phyloP scores from a whole-genome alignment of 2,329 filamentous ascomycete species.

The Penicillium polonicum region DNA sequence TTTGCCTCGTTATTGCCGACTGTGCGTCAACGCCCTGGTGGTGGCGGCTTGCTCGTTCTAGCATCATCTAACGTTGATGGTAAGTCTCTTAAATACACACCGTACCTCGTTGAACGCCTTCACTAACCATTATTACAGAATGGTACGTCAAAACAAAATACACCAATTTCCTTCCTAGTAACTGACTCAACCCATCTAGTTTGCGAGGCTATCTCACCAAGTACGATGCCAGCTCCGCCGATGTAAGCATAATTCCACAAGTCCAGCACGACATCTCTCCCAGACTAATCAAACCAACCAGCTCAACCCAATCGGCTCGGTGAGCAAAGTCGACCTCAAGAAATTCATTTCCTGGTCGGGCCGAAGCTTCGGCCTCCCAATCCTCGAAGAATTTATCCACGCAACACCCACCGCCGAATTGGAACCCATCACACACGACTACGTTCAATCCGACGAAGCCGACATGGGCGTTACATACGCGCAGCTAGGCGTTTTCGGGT shows the following conservation, averaged over 20 bases:
- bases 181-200: slow-evolving; percentile 18
- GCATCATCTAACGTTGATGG: slow-evolving; percentile 65
- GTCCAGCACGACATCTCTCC: not conserved
- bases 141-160: slow-evolving; percentile 18
- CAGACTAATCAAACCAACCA: not conserved
- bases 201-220: slow-evolving; percentile 63
- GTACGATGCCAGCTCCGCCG: slow-evolving; percentile 60
- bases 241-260: slow-evolving; percentile 26
- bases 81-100: not conserved
- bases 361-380: slow-evolving; percentile 60
- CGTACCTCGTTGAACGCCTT: too few relatives aligned
- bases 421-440: slow-evolving; percentile 59
- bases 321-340: slow-evolving; percentile 68
- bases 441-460: slow-evolving; percentile 24
- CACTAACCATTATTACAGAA: slow-evolving; percentile 22
- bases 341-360: slow-evolving; percentile 67
- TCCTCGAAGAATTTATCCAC: slow-evolving; percentile 64
- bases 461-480: slow-evolving; percentile 57
- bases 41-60: slow-evolving; percentile 62
- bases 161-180: not conserved
- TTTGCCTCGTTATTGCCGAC: slow-evolving; percentile 64
- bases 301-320: slow-evolving; percentile 45
- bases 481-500: slow-evolving; percentile 54
- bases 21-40: slow-evolving; percentile 56
- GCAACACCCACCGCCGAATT: slow-evolving; percentile 63